phyloP scores from a whole-genome alignment of 441 rosid species.

The Gossypium aridum region DNA sequence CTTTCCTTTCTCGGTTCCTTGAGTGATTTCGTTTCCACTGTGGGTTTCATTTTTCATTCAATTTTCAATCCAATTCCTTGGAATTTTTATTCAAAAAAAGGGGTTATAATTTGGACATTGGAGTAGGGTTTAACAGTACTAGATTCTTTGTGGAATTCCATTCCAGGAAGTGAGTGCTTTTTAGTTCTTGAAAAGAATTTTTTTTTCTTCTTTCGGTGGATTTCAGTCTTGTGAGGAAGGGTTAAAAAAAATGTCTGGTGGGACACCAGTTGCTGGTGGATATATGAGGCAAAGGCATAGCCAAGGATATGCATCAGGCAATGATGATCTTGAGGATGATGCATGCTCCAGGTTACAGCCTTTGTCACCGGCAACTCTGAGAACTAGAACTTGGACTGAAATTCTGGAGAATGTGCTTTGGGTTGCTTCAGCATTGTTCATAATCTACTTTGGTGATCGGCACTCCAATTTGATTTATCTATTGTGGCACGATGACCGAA shows the following conservation, averaged over 20 bases:
- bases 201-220: not conserved
- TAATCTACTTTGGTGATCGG: conserved; percentile 74
- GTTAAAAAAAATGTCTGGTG: conserved; percentile 71
- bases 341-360: conserved; percentile 76
- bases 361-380: conserved; percentile 32
- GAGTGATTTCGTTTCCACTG: conserved; percentile 15
- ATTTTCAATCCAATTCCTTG: not conserved
- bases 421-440: conserved; percentile 74
- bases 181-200: not conserved
- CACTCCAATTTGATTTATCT: conserved; percentile 72
- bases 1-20: conserved; percentile 14
- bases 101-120: conserved; percentile 1
- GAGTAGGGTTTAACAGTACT: not conserved
- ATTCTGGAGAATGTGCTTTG: conserved; percentile 74
- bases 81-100: not conserved
- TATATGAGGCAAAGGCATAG: conserved; percentile 96
- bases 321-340: conserved; percentile 94
- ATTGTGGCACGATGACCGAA: conserved; percentile 64
- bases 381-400: conserved; percentile 63
- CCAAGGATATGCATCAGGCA: conserved; percentile 85
- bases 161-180: not conserved
- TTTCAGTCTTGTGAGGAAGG: not conserved
- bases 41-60: conserved; percentile 12
- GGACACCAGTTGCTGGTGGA: conserved; percentile 87
- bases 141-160: conserved; percentile 2